Conservation (phyloP, 805 yeast species). For the Saccharomycopsis fermentans region DNA sequence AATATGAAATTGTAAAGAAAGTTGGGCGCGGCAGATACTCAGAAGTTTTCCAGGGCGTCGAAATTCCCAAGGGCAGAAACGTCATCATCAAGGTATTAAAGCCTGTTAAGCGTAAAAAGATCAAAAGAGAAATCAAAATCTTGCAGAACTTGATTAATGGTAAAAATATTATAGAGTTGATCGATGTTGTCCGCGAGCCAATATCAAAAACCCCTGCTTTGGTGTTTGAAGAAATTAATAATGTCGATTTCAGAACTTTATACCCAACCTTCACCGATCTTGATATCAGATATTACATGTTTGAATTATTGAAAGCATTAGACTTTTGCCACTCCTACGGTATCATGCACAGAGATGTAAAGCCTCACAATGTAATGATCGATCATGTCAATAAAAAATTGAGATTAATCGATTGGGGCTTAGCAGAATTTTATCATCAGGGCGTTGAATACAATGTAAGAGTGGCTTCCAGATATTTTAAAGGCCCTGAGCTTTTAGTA, state of each 20-base stretch:
- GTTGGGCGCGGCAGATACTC: slow-evolving; percentile 91
- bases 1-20: slow-evolving; percentile 75
- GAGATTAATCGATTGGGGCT: slow-evolving; percentile 87
- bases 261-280: slow-evolving; percentile 69
- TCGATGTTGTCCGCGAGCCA: slow-evolving; percentile 83
- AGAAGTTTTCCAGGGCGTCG: slow-evolving; percentile 83
- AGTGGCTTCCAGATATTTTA: slow-evolving; percentile 85
- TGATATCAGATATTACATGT: slow-evolving; percentile 78
- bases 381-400: slow-evolving; percentile 56
- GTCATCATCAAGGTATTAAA: slow-evolving; percentile 86
- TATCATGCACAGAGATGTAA: slow-evolving; percentile 89
- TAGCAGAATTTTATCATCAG: slow-evolving; percentile 86
- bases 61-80: slow-evolving; percentile 46
- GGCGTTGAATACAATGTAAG: slow-evolving; percentile 86
- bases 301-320: slow-evolving; percentile 68
- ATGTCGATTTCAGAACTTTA: slow-evolving; percentile 75
- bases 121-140: slow-evolving; percentile 82
- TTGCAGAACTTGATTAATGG: slow-evolving; percentile 79
- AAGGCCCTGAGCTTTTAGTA: slow-evolving; percentile 84
- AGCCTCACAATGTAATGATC: slow-evolving; percentile 90
- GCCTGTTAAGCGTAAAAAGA: slow-evolving; percentile 89
- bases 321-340: slow-evolving; percentile 91
- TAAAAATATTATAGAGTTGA: slow-evolving; percentile 63
- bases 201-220: slow-evolving; percentile 80
- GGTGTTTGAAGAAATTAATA: slow-evolving; percentile 75